Evolutionary conservation across 768 basidiomycete species (phyloP).

Genomic region (Boletus edulis): DNA sequence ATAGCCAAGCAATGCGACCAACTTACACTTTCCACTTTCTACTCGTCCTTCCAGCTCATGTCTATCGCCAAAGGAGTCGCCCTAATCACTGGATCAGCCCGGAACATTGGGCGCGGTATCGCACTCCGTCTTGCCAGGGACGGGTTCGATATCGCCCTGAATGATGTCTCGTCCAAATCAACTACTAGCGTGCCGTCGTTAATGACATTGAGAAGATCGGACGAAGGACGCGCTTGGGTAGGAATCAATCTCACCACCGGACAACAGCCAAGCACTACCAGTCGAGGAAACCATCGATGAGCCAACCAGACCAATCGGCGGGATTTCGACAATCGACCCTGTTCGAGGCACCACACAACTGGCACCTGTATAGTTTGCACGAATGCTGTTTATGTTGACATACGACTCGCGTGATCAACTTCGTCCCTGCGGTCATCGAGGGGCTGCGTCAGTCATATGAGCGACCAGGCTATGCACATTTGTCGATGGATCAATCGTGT

Average conservation of each 20-base stretch:
- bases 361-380: constrained; percentile 5
- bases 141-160: constrained; percentile 30
- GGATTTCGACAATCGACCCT: constrained; percentile 12
- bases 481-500: no score
- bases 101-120: constrained; percentile 26
- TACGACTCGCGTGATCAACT: constrained; percentile 4
- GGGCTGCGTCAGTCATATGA: no score
- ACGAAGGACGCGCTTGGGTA: not conserved
- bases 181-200: constrained; percentile 27
- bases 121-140: constrained; percentile 32
- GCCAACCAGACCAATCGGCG: constrained; percentile 18
- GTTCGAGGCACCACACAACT: constrained; percentile 21
- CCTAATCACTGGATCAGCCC: constrained; percentile 35
- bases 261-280: constrained; percentile 9
- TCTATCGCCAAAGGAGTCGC: constrained; percentile 27
- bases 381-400: constrained; percentile 18
- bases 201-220: constrained; percentile 31
- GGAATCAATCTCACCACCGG: not conserved
- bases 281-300: constrained; percentile 22
- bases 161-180: constrained; percentile 29
- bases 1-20: no score
- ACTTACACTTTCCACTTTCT: not conserved
- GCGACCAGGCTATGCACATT: no score
- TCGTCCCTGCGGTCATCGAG: constrained; percentile 15
- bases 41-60: constrained; percentile 2